These are phyloP conservation scores for Penicillium fuscoglaucum DNA, from an alignment of 2,329 filamentous ascomycete genomes.

Conservation along the genomic window DNA sequence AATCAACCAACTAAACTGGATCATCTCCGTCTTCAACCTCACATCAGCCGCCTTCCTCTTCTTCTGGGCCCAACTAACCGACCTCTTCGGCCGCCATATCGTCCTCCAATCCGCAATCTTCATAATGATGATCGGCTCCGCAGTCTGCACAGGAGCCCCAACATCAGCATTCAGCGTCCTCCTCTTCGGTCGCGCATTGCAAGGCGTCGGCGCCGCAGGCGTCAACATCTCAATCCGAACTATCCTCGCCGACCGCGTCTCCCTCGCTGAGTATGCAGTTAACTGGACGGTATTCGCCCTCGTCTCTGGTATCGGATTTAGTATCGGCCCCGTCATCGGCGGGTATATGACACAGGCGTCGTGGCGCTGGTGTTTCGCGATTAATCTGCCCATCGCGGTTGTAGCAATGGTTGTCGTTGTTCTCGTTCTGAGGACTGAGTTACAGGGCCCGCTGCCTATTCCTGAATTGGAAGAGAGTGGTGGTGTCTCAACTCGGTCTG, in stretches of 20 bases:
- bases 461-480: background rate
- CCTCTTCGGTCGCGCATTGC: slow-evolving; percentile 62
- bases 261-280: slow-evolving; percentile 56
- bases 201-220: slow-evolving; percentile 63
- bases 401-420: background rate
- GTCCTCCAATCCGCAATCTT: slow-evolving; percentile 59
- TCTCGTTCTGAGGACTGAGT: background rate
- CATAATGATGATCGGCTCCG: slow-evolving; percentile 60
- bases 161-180: slow-evolving; percentile 56
- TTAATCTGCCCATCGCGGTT: slow-evolving; percentile 9
- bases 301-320: slow-evolving; percentile 57
- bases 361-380: slow-evolving; percentile 22
- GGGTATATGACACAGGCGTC: slow-evolving; percentile 18
- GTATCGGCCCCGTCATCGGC: slow-evolving; percentile 20
- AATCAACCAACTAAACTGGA: slow-evolving; percentile 65
- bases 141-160: slow-evolving; percentile 59
- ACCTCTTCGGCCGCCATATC: slow-evolving; percentile 64
- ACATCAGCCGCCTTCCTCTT: slow-evolving; percentile 68
- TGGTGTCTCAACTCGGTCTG: background rate
- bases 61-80: slow-evolving; percentile 63
- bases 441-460: background rate
- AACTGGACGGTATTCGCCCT: slow-evolving; percentile 54
- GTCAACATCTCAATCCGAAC: slow-evolving; percentile 62
- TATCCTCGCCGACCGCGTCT: slow-evolving; percentile 66
- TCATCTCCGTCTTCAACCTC: slow-evolving; percentile 68